Evolutionary conservation across 352 stramenopile genomes (phyloP).

Genomic region (Phytopythium ostracodes): DNA sequence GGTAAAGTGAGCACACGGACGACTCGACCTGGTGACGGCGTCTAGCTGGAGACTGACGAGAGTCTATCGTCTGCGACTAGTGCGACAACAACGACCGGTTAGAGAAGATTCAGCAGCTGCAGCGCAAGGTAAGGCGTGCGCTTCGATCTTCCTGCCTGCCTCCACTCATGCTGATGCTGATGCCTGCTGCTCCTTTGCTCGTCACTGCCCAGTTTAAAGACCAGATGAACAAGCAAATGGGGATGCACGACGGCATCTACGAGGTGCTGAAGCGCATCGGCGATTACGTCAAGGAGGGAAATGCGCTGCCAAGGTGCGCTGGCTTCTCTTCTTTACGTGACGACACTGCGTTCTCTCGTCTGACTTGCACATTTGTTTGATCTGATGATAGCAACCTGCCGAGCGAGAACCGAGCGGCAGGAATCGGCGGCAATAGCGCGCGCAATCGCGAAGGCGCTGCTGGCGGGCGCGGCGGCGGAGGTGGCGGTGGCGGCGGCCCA

Average conservation of each 20-base stretch:
- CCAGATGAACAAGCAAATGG: slow-evolving; percentile 85
- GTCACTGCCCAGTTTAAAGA: slow-evolving; percentile 65
- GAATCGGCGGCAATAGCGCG: slow-evolving; percentile 65
- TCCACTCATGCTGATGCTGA: background rate
- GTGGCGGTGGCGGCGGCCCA: slow-evolving; percentile 29
- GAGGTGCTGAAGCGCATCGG: slow-evolving; percentile 79
- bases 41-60: background rate
- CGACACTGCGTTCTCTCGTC: background rate
- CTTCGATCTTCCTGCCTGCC: background rate
- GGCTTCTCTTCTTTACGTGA: background rate
- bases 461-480: slow-evolving; percentile 39
- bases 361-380: background rate
- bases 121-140: slow-evolving; percentile 51
- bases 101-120: slow-evolving; percentile 63
- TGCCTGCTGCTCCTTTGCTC: background rate
- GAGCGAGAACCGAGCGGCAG: slow-evolving; percentile 81
- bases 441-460: slow-evolving; percentile 26
- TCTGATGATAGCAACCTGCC: slow-evolving; percentile 52
- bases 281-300: slow-evolving; percentile 74
- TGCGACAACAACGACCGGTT: slow-evolving; percentile 87
- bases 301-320: slow-evolving; percentile 54
- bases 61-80: slow-evolving; percentile 10
- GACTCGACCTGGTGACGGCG: background rate
- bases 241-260: slow-evolving; percentile 83
- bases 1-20: slow-evolving; percentile 27